Conservation (phyloP, 106 monocot species). For the Dendrobium huoshanense region DNA sequence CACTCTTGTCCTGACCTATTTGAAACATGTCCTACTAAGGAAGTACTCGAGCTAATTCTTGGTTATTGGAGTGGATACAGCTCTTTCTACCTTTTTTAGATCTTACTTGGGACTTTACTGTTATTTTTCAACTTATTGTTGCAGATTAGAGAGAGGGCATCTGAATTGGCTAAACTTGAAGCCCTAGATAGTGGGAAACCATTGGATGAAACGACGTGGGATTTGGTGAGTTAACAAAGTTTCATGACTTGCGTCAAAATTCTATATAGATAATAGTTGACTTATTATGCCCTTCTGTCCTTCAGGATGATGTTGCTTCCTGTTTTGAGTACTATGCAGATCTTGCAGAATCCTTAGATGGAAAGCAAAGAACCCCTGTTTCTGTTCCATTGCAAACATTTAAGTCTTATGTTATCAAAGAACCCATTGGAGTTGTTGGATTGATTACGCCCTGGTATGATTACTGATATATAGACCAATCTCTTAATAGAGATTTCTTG, state of each 20-base stretch:
- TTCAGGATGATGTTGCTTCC: slow-evolving; percentile 95
- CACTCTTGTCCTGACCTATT: neutral
- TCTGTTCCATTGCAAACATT: slow-evolving; percentile 92
- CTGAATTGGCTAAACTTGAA: slow-evolving; percentile 77
- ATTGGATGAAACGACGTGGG: slow-evolving; percentile 94
- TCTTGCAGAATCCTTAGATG: slow-evolving; percentile 83
- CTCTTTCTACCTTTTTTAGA: neutral
- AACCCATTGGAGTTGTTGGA: slow-evolving; percentile 95
- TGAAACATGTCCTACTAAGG: neutral
- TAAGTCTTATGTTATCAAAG: slow-evolving; percentile 63
- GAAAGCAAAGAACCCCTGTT: slow-evolving; percentile 68
- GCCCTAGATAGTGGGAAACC: slow-evolving; percentile 93
- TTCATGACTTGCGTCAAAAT: neutral
- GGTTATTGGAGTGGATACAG: no score
- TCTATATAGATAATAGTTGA: neutral
- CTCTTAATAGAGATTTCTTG: neutral
- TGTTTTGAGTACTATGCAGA: slow-evolving; percentile 98
- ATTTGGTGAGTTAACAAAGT: slow-evolving; percentile 46
- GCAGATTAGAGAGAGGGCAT: slow-evolving; percentile 81
- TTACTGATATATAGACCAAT: neutral
- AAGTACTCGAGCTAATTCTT: neutral
- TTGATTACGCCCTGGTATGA: slow-evolving; percentile 94
- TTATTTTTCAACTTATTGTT: slow-evolving; percentile 6
- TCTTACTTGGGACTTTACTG: neutral
- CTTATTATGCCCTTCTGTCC: neutral